phyloP scores from a whole-genome alignment of 176 grass and related monocot species.

The Phragmites australis region DNA sequence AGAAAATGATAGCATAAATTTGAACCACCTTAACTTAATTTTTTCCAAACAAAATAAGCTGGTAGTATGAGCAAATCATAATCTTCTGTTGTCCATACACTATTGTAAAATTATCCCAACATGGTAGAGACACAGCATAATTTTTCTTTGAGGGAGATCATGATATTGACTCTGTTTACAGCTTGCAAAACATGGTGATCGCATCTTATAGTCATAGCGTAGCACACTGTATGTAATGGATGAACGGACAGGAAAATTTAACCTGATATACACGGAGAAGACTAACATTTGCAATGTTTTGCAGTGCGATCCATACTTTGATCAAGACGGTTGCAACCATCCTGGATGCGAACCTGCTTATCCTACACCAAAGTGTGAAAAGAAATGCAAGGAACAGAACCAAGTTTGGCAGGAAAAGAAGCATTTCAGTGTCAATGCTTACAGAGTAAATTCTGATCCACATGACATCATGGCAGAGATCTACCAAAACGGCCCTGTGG shows the following conservation, averaged over 20 bases:
- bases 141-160: not conserved
- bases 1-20: not conserved
- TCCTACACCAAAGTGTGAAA: slow-evolving; percentile 70
- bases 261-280: slow-evolving; percentile 7
- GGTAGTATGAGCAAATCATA: not conserved
- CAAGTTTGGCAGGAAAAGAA: slow-evolving; percentile 74
- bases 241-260: slow-evolving; percentile 13
- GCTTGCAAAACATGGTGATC: not conserved
- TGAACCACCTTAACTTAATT: not conserved
- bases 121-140: not conserved
- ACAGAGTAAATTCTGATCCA: slow-evolving; percentile 67
- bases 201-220: not conserved
- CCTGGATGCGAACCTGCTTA: slow-evolving; percentile 89
- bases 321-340: slow-evolving; percentile 71
- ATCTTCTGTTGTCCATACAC: not conserved
- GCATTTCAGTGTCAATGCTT: slow-evolving; percentile 79
- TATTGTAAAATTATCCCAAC: not conserved
- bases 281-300: slow-evolving; percentile 20
- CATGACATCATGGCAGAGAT: slow-evolving; percentile 84
- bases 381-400: slow-evolving; percentile 85
- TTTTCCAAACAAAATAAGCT: not conserved
- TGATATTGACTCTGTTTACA: not conserved
- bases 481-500: slow-evolving; percentile 77
- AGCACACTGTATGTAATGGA: not conserved
- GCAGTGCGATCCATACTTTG: slow-evolving; percentile 98